Percentiles rank a stretch among this genome's conserved stretches.
Conservation (phyloP, 2,329 filamentous ascomycete species). For the Aspergillus latus region DNA sequence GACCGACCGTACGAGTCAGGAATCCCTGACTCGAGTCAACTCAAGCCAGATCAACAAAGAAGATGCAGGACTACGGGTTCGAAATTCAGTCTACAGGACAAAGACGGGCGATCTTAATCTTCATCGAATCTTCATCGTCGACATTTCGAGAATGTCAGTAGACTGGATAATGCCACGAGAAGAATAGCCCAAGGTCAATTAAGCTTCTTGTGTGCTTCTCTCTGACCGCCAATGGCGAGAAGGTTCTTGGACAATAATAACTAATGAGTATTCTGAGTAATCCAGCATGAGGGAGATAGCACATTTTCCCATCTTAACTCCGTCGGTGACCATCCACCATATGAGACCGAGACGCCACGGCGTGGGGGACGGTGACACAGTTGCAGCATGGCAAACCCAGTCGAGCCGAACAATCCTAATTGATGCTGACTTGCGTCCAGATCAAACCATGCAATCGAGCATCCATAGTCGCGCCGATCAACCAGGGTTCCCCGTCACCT, state of each 20-base stretch:
- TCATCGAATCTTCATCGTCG: too few relatives aligned
- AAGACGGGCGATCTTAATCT: neutral
- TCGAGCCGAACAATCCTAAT: neutral
- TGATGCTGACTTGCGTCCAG: neutral
- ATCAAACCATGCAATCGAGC: neutral
- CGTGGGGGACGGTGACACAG: neutral
- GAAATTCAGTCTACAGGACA: neutral
- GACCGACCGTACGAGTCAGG: neutral
- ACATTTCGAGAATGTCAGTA: neutral
- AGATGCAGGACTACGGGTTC: neutral
- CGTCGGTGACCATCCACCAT: neutral
- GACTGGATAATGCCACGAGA: neutral
- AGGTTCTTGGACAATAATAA: neutral
- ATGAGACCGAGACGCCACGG: neutral
- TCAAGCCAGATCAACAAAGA: neutral
- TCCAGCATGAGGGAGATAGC: too few relatives aligned
- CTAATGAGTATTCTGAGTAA: too few relatives aligned
- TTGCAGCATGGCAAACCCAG: neutral
- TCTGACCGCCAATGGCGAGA: neutral
- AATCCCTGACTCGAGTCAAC: neutral
- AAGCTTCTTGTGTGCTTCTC: neutral
- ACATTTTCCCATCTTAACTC: neutral
- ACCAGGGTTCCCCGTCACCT: neutral
- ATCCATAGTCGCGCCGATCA: neutral
- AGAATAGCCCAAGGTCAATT: neutral